phyloP scores from a whole-genome alignment of 179 eudicot genomes.

The Dionaea muscipula region DNA sequence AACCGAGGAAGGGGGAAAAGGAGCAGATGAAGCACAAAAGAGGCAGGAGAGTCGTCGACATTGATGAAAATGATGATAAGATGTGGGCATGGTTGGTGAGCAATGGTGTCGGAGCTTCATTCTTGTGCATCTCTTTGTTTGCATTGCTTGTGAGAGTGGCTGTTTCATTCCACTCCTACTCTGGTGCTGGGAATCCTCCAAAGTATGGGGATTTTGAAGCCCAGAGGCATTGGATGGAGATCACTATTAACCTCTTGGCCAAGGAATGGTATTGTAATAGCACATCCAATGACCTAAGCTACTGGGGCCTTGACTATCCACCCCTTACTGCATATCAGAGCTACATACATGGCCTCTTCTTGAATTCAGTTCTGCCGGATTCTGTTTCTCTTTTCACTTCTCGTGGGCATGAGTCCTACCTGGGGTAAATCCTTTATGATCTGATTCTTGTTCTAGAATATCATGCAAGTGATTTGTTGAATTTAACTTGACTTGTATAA shows the following conservation, averaged over 20 bases:
- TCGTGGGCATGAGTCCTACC: slow-evolving; percentile 83
- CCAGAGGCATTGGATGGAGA: slow-evolving; percentile 99
- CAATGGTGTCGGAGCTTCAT: slow-evolving; percentile 37
- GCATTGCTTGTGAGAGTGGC: slow-evolving; percentile 52
- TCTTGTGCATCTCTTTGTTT: slow-evolving; percentile 52
- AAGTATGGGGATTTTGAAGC: slow-evolving; percentile 94
- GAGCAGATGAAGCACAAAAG: slow-evolving; percentile 27
- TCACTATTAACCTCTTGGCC: slow-evolving; percentile 66
- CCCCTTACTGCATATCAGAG: slow-evolving; percentile 96
- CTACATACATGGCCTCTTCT: slow-evolving; percentile 57
- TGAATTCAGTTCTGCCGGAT: slow-evolving; percentile 50
- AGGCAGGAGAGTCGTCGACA: slow-evolving; percentile 15
- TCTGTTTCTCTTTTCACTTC: slow-evolving; percentile 64
- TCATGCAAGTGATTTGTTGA: neutral
- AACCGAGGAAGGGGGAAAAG: slow-evolving; percentile 6
- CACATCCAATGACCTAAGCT: slow-evolving; percentile 58
- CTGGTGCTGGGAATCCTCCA: slow-evolving; percentile 74
- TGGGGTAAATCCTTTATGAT: slow-evolving; percentile 40
- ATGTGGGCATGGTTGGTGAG: slow-evolving; percentile 54
- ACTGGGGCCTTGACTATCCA: slow-evolving; percentile 98
- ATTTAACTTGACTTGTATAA: slow-evolving; percentile 7
- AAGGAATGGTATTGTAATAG: slow-evolving; percentile 76
- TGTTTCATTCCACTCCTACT: slow-evolving; percentile 73
- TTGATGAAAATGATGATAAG: slow-evolving; percentile 19
- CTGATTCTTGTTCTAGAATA: neutral